These are phyloP conservation scores for Beta lomatogona DNA, from an alignment of 179 eudicot genomes.

Conservation along the genomic window DNA sequence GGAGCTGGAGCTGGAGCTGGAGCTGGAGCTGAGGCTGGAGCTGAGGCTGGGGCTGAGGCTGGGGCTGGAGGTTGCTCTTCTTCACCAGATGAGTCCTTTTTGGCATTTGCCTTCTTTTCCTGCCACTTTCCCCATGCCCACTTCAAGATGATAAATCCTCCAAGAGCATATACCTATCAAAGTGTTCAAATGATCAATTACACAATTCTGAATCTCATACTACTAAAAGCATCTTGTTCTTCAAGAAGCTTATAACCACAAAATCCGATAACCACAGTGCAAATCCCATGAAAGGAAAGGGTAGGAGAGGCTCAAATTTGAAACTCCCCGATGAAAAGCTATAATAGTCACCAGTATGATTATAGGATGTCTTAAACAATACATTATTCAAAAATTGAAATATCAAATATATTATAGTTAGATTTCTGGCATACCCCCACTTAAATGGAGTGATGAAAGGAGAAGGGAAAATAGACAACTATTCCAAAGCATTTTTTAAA, in stretches of 20 bases:
- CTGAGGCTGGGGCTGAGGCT: not conserved
- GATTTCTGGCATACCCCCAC: no score
- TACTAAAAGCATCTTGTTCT: not conserved
- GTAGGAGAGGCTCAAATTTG: not conserved
- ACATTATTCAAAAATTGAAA: no score
- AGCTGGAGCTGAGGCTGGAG: not conserved
- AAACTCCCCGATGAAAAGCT: no score
- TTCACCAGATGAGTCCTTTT: constrained; percentile 28
- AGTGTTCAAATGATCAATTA: not conserved
- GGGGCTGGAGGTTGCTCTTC: constrained; percentile 30
- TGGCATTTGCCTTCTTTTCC: constrained; percentile 34
- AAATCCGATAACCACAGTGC: not conserved
- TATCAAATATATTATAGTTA: no score
- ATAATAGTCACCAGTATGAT: no score
- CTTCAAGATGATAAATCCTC: constrained; percentile 43
- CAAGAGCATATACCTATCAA: constrained; percentile 46
- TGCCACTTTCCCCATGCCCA: constrained; percentile 58
- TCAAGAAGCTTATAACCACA: not conserved
- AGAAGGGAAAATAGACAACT: no score
- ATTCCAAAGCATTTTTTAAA: no score
- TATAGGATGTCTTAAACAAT: no score
- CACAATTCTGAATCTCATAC: not conserved
- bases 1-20: not conserved
- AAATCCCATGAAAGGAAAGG: not conserved
- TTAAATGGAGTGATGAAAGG: no score